A percentile compares a stretch with the other conserved stretches of the same genome.
Conservation (phyloP, 768 basidiomycete genomes). For the Mycena haematopus region DNA sequence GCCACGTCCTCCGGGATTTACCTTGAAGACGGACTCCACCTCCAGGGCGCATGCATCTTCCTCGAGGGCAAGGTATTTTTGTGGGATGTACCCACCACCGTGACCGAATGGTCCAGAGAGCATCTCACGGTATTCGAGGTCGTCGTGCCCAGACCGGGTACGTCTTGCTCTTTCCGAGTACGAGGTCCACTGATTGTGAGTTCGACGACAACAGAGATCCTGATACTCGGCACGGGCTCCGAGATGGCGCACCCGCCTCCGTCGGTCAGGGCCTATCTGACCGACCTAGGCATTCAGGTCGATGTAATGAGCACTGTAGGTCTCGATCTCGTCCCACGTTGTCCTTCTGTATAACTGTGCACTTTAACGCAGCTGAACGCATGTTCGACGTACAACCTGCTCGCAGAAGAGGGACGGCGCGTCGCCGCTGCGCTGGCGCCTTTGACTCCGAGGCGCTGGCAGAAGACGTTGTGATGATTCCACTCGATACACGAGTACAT, state of each 20-base stretch:
- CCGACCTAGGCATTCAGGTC: slow-evolving; percentile 79
- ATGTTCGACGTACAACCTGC: slow-evolving; percentile 93
- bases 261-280: slow-evolving; percentile 68
- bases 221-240: slow-evolving; percentile 88
- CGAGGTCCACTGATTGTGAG: neutral
- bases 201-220: slow-evolving; percentile 65
- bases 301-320: slow-evolving; percentile 87
- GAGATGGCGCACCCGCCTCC: slow-evolving; percentile 74
- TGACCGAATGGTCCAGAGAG: slow-evolving; percentile 75
- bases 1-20: slow-evolving; percentile 45
- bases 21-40: slow-evolving; percentile 77
- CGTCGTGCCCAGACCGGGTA: slow-evolving; percentile 87
- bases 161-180: slow-evolving; percentile 32
- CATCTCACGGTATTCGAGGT: slow-evolving; percentile 84
- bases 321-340: slow-evolving; percentile 11
- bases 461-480: neutral
- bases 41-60: slow-evolving; percentile 83
- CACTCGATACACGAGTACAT: too few relatives aligned
- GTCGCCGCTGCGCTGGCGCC: slow-evolving; percentile 93
- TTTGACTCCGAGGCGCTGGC: slow-evolving; percentile 59
- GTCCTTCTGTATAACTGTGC: too few relatives aligned
- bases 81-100: slow-evolving; percentile 80
- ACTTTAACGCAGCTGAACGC: slow-evolving; percentile 44
- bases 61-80: slow-evolving; percentile 85
- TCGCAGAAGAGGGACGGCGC: slow-evolving; percentile 91